Evolutionary conservation across 345 rosid genomes (phyloP).

Genomic region (Combretum micranthum): DNA sequence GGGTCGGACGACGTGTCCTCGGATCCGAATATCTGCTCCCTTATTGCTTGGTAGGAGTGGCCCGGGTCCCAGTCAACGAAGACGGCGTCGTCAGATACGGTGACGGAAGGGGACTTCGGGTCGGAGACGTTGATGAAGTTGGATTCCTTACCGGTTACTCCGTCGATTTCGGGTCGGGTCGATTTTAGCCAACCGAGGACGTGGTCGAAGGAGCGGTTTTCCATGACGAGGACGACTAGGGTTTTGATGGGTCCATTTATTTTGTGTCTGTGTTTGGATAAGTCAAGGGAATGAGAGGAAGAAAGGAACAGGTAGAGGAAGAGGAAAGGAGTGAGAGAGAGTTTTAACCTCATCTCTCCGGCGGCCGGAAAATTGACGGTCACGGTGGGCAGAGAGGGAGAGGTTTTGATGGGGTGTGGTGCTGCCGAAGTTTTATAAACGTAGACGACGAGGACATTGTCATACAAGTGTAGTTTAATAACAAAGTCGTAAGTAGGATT

Average conservation of each 20-base stretch:
- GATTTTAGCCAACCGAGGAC: constrained; percentile 92
- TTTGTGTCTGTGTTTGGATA: constrained; percentile 24
- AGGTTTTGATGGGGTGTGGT: neutral
- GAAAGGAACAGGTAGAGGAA: constrained; percentile 36
- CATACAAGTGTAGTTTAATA: too few relatives aligned
- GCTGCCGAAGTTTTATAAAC: neutral
- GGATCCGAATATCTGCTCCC: constrained; percentile 95
- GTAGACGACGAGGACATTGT: constrained; percentile 8
- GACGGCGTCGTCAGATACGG: constrained; percentile 68
- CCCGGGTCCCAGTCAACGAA: constrained; percentile 97
- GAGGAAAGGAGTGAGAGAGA: constrained; percentile 14
- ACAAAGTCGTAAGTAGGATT: too few relatives aligned
- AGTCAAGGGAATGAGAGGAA: constrained; percentile 48
- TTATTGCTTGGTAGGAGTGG: constrained; percentile 93
- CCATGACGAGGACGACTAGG: constrained; percentile 85
- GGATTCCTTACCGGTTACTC: constrained; percentile 65
- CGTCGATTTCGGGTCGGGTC: constrained; percentile 83
- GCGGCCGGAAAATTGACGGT: constrained; percentile 4
- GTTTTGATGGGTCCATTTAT: constrained; percentile 93
- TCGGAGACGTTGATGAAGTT: constrained; percentile 56
- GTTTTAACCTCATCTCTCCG: constrained; percentile 3
- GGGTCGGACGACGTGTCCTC: constrained; percentile 35
- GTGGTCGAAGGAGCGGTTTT: constrained; percentile 96
- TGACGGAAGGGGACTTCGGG: constrained; percentile 40
- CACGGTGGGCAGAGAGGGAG: neutral